Conservation (phyloP, 805 yeast species). For the Isabelozyma rhagii region DNA sequence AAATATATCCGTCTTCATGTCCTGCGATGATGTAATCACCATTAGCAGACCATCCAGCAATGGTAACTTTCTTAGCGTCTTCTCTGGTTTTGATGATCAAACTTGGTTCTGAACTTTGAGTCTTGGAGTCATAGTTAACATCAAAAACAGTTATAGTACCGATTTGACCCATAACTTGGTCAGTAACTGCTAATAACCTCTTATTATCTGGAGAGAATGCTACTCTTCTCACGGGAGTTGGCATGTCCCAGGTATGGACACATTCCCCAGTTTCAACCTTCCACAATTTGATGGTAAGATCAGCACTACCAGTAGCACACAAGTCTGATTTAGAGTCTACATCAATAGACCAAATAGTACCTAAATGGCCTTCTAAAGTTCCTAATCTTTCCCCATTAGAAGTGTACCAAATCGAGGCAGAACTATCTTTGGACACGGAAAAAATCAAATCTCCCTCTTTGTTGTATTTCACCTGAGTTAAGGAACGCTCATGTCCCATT, state of each 20-base stretch:
- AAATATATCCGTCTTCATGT: conserved; percentile 80
- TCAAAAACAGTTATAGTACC: conserved; percentile 74
- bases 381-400: conserved; percentile 96
- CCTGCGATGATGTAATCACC: conserved; percentile 78
- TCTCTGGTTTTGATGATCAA: conserved; percentile 59
- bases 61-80: conserved; percentile 60
- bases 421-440: conserved; percentile 87
- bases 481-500: conserved; percentile 96
- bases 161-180: conserved; percentile 85
- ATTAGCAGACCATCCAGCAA: conserved; percentile 84
- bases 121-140: conserved; percentile 42
- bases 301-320: conserved; percentile 89
- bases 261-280: conserved; percentile 73
- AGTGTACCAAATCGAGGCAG: conserved; percentile 90
- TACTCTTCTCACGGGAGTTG: conserved; percentile 88
- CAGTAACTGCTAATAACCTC: conserved; percentile 73
- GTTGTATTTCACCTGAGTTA: conserved; percentile 94
- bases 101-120: conserved; percentile 54
- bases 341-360: conserved; percentile 95
- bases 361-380: conserved; percentile 77
- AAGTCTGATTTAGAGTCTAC: conserved; percentile 66
- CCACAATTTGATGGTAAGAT: conserved; percentile 83
- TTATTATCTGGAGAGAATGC: conserved; percentile 75
- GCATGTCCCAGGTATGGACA: conserved; percentile 66
- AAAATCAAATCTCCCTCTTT: conserved; percentile 91